phyloP scores from a whole-genome alignment of 1,139 yeast species.

The Nakaseomyces delphensis region DNA sequence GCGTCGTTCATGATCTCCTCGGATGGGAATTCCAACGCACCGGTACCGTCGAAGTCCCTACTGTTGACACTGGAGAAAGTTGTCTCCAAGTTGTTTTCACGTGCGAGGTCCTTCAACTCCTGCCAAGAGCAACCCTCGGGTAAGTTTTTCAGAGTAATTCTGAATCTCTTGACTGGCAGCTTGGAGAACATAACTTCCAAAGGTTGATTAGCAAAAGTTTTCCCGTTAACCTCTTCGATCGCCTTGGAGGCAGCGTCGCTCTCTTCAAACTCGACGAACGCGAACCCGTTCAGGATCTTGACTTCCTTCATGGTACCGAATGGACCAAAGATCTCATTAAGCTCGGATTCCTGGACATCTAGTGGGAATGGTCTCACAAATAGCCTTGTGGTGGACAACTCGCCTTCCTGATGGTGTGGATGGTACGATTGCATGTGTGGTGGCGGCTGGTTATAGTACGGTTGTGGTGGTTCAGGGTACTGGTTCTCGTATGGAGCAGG shows the following conservation, averaged over 20 bases:
- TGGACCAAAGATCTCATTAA: constrained; percentile 57
- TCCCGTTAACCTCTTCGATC: constrained; percentile 50
- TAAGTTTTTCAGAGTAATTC: constrained; percentile 59
- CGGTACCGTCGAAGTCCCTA: constrained; percentile 60
- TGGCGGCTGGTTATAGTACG: constrained; percentile 18
- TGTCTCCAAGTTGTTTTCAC: constrained; percentile 60
- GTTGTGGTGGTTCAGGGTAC: constrained; percentile 13
- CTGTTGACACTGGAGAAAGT: constrained; percentile 64
- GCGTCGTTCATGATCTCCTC: constrained; percentile 69
- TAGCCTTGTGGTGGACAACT: constrained; percentile 42
- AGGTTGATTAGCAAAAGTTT: constrained; percentile 52
- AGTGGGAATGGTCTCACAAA: constrained; percentile 48
- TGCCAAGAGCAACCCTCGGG: constrained; percentile 80
- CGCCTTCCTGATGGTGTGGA: constrained; percentile 24
- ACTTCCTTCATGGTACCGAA: constrained; percentile 61
- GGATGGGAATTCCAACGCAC: constrained; percentile 69
- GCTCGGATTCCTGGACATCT: constrained; percentile 44
- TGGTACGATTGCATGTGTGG: constrained; percentile 12
- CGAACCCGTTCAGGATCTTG: constrained; percentile 66
- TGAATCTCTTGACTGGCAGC: constrained; percentile 59
- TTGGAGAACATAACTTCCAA: constrained; percentile 63
- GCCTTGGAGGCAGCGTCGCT: constrained; percentile 61
- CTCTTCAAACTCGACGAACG: constrained; percentile 61
- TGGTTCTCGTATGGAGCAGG: constrained; percentile 11
- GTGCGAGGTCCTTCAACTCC: constrained; percentile 70